phyloP scores from a whole-genome alignment of 148 eudicot genomes.

The Diospyros kaki region DNA sequence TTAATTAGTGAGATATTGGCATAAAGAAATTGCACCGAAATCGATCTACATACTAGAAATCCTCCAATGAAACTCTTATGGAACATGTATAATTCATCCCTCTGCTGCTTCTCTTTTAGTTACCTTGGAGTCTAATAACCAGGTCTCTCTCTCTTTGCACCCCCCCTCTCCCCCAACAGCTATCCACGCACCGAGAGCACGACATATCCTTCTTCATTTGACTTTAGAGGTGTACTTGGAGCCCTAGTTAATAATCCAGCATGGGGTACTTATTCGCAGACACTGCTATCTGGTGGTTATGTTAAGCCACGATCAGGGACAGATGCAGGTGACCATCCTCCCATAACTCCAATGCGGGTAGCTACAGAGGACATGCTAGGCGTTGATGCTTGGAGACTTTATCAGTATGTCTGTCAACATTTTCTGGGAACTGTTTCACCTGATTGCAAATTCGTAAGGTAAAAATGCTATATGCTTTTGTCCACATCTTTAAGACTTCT shows the following conservation, averaged over 20 bases:
- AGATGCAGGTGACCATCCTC: slow-evolving; percentile 96
- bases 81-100: background rate
- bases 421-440: slow-evolving; percentile 78
- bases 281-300: slow-evolving; percentile 56
- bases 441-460: slow-evolving; percentile 84
- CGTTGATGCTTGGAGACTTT: slow-evolving; percentile 80
- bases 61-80: background rate
- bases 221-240: slow-evolving; percentile 69
- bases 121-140: background rate
- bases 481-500: background rate
- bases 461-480: slow-evolving; percentile 2
- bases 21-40: background rate
- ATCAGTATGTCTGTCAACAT: slow-evolving; percentile 92
- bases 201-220: slow-evolving; percentile 90
- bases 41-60: background rate
- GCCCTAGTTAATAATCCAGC: slow-evolving; percentile 46
- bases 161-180: slow-evolving; percentile 23
- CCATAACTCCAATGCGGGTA: slow-evolving; percentile 87
- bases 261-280: slow-evolving; percentile 62
- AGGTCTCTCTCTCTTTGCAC: background rate
- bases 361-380: slow-evolving; percentile 84
- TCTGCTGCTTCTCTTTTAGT: background rate
- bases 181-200: slow-evolving; percentile 98
- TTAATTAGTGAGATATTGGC: background rate
- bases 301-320: slow-evolving; percentile 73